phyloP scores from a whole-genome alignment of 1,139 yeast genomes.

The Suhomyces maxii region DNA sequence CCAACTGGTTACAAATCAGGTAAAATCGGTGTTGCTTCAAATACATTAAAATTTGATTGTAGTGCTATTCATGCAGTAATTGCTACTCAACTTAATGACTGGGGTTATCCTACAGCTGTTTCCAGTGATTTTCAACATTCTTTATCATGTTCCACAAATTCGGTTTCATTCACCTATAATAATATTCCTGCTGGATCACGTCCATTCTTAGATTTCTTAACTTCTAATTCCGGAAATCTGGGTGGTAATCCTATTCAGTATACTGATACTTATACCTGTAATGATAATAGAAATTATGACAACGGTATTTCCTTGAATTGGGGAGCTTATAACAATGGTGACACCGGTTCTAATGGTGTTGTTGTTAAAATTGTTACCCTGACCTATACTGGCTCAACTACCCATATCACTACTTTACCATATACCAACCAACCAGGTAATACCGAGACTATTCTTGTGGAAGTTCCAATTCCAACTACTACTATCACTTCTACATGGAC shows the following conservation, averaged over 20 bases:
- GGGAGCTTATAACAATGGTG: conserved; percentile 12
- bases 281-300: conserved; percentile 1
- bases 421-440: conserved; percentile 7
- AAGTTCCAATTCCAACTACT: conserved; percentile 16
- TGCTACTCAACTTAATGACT: conserved; percentile 24
- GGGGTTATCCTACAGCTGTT: conserved; percentile 20
- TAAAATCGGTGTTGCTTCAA: conserved; percentile 21
- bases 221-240: conserved; percentile 1
- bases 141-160: conserved; percentile 17
- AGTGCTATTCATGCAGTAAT: conserved; percentile 20
- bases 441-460: conserved; percentile 14
- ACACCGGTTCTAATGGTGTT: conserved; percentile 22
- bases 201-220: conserved; percentile 23
- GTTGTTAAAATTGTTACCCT: conserved; percentile 22
- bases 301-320: conserved; percentile 6
- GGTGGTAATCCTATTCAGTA: neutral
- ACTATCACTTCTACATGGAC: conserved; percentile 14
- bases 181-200: conserved; percentile 34
- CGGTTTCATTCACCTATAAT: conserved; percentile 16
- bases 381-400: conserved; percentile 26
- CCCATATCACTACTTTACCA: conserved; percentile 22
- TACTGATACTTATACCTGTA: conserved; percentile 19
- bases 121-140: conserved; percentile 9
- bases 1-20: conserved; percentile 26
- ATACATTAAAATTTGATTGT: conserved; percentile 22